A percentile compares a stretch with the other conserved stretches of the same genome.
Conservation (phyloP, 1,284 basidiomycete species). For the Leccinum colubrinum region DNA sequence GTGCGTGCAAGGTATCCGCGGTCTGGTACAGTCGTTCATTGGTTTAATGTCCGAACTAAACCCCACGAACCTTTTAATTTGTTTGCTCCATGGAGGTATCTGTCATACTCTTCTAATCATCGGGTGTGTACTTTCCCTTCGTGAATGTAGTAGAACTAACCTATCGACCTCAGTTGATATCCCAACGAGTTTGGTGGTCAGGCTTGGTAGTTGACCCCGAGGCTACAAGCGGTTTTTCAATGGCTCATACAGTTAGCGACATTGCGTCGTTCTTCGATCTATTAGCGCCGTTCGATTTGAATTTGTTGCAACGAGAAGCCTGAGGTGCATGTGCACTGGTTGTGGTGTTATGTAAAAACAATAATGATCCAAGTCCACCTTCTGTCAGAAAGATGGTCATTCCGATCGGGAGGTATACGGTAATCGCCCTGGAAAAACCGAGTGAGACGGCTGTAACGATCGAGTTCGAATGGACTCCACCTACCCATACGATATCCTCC, state of each 20-base stretch:
- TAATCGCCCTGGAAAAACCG: conserved; percentile 9
- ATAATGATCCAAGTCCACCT: not conserved
- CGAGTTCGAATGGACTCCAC: not conserved
- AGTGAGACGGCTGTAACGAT: not conserved
- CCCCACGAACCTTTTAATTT: not conserved
- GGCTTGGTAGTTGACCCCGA: no score
- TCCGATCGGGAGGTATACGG: conserved; percentile 4
- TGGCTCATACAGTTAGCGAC: no score
- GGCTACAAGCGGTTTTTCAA: no score
- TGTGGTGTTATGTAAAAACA: not conserved
- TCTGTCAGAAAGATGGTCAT: not conserved
- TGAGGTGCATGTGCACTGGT: not conserved
- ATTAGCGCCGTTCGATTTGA: no score
- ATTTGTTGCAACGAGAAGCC: no score
- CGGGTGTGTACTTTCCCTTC: not conserved
- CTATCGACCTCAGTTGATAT: not conserved
- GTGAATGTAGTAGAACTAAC: not conserved
- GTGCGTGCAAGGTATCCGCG: not conserved
- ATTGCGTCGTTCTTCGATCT: no score
- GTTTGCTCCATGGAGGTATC: not conserved
- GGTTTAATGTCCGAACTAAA: not conserved
- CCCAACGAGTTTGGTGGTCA: not conserved
- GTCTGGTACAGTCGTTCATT: not conserved
- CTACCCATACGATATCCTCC: conserved; percentile 14
- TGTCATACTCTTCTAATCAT: not conserved